These are phyloP conservation scores for Naganishia albida DNA, from an alignment of 1,284 basidiomycete genomes.

Conservation along the genomic window DNA sequence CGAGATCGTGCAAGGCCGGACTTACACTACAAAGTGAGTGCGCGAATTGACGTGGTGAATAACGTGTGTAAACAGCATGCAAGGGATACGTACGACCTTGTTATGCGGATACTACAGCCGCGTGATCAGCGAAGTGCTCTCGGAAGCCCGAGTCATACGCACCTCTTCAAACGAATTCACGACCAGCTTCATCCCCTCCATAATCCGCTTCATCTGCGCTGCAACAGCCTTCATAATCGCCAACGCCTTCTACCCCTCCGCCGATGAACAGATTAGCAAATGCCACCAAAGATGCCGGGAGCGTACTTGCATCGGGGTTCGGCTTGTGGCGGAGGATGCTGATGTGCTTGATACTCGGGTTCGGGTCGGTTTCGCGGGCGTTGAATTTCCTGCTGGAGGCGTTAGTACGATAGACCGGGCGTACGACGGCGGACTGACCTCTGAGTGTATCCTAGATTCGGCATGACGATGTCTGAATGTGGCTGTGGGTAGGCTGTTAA, in stretches of 20 bases:
- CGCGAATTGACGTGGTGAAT: neutral
- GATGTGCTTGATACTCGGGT: conserved; percentile 52
- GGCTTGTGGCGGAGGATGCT: conserved; percentile 41
- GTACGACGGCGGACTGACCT: neutral
- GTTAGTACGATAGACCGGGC: too few species aligned
- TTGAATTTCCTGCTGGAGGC: conserved; percentile 38
- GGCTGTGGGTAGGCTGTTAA: neutral
- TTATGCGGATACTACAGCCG: conserved; percentile 40
- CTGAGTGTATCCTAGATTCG: conserved; percentile 17
- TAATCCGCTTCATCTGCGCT: conserved; percentile 51
- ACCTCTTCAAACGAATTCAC: conserved; percentile 52
- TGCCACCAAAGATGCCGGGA: too few species aligned
- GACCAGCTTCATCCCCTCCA: conserved; percentile 49
- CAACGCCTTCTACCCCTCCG: conserved; percentile 45
- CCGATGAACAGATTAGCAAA: too few species aligned
- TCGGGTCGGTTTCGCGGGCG: conserved; percentile 48
- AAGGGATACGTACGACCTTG: conserved; percentile 41
- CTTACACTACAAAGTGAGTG: neutral
- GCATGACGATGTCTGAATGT: neutral
- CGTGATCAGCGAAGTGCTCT: neutral
- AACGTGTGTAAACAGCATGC: neutral
- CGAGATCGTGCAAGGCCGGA: conserved; percentile 3
- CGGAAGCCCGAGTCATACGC: neutral
- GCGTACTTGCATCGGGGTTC: conserved; percentile 38
- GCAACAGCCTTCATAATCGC: conserved; percentile 51